These are phyloP conservation scores for Apiospora arundinis DNA, from an alignment of 2,329 filamentous ascomycete species.

Conservation along the genomic window DNA sequence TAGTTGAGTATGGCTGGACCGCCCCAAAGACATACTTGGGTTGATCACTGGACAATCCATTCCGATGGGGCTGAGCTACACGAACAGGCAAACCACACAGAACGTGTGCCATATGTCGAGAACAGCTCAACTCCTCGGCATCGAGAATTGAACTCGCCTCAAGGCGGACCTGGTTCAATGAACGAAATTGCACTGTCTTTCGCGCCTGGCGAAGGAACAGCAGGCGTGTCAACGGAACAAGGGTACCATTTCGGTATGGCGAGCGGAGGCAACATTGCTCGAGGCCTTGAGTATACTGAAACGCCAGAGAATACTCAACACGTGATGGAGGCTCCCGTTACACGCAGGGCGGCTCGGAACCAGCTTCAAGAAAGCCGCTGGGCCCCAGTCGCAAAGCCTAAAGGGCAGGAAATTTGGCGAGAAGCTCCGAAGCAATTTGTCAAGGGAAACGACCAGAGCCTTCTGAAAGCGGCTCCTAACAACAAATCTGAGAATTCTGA, in stretches of 20 bases:
- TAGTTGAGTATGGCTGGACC: background rate
- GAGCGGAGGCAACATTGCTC: background rate
- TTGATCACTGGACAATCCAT: conserved; percentile 10
- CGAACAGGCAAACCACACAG: background rate
- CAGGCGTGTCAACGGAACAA: no score
- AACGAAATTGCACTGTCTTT: background rate
- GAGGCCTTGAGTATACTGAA: background rate
- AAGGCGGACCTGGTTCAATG: background rate
- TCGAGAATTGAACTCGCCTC: background rate
- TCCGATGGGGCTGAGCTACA: background rate
- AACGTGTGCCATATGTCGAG: background rate
- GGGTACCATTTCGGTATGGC: background rate
- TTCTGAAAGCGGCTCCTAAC: background rate
- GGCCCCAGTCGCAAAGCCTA: background rate
- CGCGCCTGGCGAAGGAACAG: background rate
- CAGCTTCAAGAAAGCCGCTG: background rate
- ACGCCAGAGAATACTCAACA: background rate
- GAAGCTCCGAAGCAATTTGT: background rate
- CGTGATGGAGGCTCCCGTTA: background rate
- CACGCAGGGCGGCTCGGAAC: background rate
- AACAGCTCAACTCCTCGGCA: background rate
- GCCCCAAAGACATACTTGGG: background rate
- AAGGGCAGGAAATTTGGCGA: background rate
- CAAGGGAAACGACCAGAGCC: background rate
- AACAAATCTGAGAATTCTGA: background rate